Evolutionary conservation across 768 basidiomycete species (phyloP).

Genomic region (Holtermannia corniformis): DNA sequence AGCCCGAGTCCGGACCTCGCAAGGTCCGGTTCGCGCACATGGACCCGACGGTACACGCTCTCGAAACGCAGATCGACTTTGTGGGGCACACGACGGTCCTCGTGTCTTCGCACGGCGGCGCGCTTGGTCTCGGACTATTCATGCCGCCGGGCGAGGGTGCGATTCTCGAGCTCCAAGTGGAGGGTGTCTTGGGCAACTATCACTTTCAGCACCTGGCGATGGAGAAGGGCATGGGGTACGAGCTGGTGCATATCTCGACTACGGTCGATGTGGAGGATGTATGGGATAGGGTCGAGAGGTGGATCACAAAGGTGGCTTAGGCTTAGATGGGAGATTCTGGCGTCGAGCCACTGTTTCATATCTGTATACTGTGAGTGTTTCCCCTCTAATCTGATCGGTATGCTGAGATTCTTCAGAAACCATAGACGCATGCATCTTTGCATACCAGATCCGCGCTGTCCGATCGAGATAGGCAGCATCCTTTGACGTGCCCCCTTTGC

Average conservation of each 20-base stretch:
- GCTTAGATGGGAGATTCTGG: no score
- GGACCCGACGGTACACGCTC: conserved; percentile 33
- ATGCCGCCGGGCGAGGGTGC: conserved; percentile 26
- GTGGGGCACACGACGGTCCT: conserved; percentile 33
- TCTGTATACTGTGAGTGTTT: no score
- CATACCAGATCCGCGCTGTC: no score
- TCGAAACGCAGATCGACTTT: conserved; percentile 36
- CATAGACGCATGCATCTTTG: no score
- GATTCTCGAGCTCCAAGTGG: conserved; percentile 29
- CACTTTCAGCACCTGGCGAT: conserved; percentile 37
- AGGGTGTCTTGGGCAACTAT: conserved; percentile 15
- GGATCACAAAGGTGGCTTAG: conserved; percentile 7
- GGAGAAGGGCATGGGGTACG: conserved; percentile 29
- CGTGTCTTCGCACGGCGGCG: conserved; percentile 33
- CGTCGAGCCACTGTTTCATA: no score
- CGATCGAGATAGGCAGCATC: no score
- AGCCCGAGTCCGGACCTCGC: conserved; percentile 1
- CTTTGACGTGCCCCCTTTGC: no score
- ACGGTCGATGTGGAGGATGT: conserved; percentile 29
- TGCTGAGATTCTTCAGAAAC: no score
- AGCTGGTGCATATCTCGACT: conserved; percentile 11
- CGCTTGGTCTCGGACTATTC: conserved; percentile 32
- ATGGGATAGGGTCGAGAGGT: conserved; percentile 14
- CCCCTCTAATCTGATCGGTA: no score
- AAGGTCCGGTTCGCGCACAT: conserved; percentile 30